Conservation (phyloP, 2,329 filamentous ascomycete genomes). For the Botrytis galanthina region DNA sequence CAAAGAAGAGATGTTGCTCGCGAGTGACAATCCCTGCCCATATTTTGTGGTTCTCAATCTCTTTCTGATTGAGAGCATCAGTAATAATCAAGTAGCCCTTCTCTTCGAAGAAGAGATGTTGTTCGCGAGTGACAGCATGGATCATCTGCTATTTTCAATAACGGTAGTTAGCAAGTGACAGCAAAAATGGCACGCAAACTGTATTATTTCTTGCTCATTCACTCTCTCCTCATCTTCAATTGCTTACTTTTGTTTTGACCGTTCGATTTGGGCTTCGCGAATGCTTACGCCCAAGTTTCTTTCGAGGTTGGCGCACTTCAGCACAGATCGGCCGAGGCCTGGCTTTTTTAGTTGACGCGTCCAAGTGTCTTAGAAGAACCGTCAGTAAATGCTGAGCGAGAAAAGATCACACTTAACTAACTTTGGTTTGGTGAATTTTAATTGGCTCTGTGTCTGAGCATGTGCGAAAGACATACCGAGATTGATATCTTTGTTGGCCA, state of each 20-base stretch:
- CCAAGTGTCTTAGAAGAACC: not conserved
- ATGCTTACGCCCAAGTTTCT: not conserved
- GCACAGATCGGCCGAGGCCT: not conserved
- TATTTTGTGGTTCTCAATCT: conserved; percentile 29
- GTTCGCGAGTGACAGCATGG: not conserved
- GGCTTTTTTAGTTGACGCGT: not conserved
- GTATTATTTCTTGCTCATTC: no score
- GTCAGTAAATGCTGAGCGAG: not conserved
- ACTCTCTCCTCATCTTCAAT: not conserved
- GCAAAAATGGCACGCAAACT: not conserved
- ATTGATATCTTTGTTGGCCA: not conserved
- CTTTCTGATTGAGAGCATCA: conserved; percentile 29
- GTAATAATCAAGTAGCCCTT: conserved; percentile 37
- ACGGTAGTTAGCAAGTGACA: not conserved
- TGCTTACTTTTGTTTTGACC: not conserved
- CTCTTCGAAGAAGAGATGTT: conserved; percentile 23
- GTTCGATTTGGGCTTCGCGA: not conserved
- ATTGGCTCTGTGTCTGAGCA: not conserved
- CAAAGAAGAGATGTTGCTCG: no score
- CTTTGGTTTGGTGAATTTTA: not conserved
- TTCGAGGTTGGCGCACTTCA: not conserved
- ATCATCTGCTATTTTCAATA: not conserved
- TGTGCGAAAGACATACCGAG: not conserved
- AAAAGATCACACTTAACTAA: not conserved
- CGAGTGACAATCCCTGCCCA: conserved; percentile 41